These are phyloP conservation scores for Nemophila menziesii DNA, from an alignment of 257 asterid genomes.

Conservation along the genomic window DNA sequence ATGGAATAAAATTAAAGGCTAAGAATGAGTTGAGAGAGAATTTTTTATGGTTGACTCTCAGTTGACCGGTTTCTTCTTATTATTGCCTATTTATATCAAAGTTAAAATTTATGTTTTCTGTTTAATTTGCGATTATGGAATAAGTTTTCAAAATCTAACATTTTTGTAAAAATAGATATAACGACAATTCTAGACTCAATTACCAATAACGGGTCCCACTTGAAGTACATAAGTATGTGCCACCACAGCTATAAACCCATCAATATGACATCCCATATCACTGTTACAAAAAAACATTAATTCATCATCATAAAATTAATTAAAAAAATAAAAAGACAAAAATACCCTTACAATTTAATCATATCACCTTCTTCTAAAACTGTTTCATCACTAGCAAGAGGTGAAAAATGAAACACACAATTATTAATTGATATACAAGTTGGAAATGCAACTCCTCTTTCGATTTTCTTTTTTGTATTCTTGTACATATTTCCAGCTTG, in stretches of 20 bases:
- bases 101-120: too few relatives aligned
- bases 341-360: constrained; percentile 54
- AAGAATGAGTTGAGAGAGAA: too few relatives aligned
- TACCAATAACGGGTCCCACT: constrained; percentile 78
- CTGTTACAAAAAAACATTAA: too few relatives aligned
- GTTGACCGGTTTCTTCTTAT: too few relatives aligned
- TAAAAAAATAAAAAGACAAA: constrained; percentile 16
- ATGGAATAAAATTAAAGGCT: too few relatives aligned
- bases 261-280: constrained; percentile 96
- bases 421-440: constrained; percentile 82
- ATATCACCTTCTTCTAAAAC: constrained; percentile 67
- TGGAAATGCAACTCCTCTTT: constrained; percentile 88
- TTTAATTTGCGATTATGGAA: too few relatives aligned
- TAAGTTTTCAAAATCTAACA: too few relatives aligned
- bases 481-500: constrained; percentile 87
- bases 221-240: constrained; percentile 83
- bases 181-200: too few relatives aligned
- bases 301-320: too few relatives aligned
- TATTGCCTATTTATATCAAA: too few relatives aligned
- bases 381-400: constrained; percentile 60
- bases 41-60: too few relatives aligned
- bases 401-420: constrained; percentile 81
- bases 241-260: constrained; percentile 89
- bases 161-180: too few relatives aligned
- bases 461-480: constrained; percentile 92